These are phyloP conservation scores for Inga oerstediana DNA, from an alignment of 306 rosid species.

Conservation along the genomic window DNA sequence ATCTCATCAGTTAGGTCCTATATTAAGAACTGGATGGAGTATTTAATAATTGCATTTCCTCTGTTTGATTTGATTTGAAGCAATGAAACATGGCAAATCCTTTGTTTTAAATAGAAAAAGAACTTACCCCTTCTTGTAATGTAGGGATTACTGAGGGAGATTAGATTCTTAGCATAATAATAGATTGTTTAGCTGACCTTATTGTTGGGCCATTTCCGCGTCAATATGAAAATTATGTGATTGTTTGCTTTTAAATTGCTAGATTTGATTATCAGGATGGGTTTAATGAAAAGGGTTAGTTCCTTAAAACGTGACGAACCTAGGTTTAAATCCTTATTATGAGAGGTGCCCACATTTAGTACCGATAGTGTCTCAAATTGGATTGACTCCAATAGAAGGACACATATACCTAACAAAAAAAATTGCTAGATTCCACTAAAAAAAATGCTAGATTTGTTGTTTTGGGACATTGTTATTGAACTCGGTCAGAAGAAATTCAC, in stretches of 20 bases:
- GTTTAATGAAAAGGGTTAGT: too few species aligned
- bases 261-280: neutral
- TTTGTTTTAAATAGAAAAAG: neutral
- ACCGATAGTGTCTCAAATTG: too few species aligned
- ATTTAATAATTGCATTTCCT: neutral
- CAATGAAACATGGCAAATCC: neutral
- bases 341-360: too few species aligned
- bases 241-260: neutral
- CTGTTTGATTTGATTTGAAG: constrained; percentile 22
- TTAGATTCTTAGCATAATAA: constrained; percentile 26
- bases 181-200: constrained; percentile 24
- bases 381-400: too few species aligned
- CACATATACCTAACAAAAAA: too few species aligned
- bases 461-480: neutral
- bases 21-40: too few species aligned
- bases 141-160: constrained; percentile 24
- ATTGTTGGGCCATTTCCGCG: constrained; percentile 11
- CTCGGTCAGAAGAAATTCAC: neutral
- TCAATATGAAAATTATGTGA: constrained; percentile 6
- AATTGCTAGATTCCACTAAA: too few species aligned
- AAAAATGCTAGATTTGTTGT: too few species aligned
- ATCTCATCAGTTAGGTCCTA: too few species aligned
- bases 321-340: accelerated
- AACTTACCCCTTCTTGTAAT: neutral
- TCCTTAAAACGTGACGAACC: too few species aligned